A percentile compares a stretch with the other conserved stretches of the same genome.
Evolutionary conservation across 2,329 filamentous ascomycete genomes (phyloP).

Genomic region (Monosporascus ibericus): DNA sequence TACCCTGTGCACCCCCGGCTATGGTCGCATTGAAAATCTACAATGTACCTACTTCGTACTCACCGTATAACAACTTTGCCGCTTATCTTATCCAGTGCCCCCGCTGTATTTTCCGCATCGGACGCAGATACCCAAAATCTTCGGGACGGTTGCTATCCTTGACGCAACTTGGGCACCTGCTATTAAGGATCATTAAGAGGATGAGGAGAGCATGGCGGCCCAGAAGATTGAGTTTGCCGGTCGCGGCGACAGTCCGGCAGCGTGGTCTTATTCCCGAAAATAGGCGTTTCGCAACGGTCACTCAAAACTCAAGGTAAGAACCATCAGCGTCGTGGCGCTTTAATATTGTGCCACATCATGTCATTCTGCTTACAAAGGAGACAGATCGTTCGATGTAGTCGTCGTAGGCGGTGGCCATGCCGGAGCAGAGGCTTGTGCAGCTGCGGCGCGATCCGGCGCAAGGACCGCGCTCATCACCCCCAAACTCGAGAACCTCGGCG

Average conservation of each 20-base stretch:
- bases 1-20: too few species aligned
- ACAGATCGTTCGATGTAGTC: slow-evolving; percentile 78
- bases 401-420: slow-evolving; percentile 96
- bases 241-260: slow-evolving; percentile 7
- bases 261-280: slow-evolving; percentile 9
- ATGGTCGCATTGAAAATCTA: too few species aligned
- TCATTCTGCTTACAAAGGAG: background rate
- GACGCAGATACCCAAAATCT: background rate
- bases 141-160: background rate
- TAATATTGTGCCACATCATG: too few species aligned
- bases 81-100: too few species aligned
- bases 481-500: slow-evolving; percentile 79
- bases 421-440: slow-evolving; percentile 87
- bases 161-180: background rate
- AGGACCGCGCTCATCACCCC: slow-evolving; percentile 87
- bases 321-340: background rate
- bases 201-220: slow-evolving; percentile 28
- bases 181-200: background rate
- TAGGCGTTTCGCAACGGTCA: slow-evolving; percentile 25
- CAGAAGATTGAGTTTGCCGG: slow-evolving; percentile 20
- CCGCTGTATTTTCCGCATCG: too few species aligned
- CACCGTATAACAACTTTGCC: too few species aligned
- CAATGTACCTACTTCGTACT: too few species aligned
- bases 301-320: slow-evolving; percentile 26
- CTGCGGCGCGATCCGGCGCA: slow-evolving; percentile 82